Base-by-base conservation (phyloP, 2,329 filamentous ascomycete species). In the Endoconidiophora polonica region DNA sequence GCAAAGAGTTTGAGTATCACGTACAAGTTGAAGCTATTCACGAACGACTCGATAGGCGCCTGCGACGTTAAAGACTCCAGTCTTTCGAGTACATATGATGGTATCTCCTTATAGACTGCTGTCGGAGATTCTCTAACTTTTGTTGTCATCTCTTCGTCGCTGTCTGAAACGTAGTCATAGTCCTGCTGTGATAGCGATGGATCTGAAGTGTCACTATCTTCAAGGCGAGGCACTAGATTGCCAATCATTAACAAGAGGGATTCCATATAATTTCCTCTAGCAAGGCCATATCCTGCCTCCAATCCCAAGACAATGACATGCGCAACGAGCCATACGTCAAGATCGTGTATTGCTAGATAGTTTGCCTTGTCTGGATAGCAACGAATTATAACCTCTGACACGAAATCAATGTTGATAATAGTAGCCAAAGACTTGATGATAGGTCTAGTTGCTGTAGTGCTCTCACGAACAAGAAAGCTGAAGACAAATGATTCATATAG, bases 251-350 rank as follows among this genome's bases (percentile, higher is more conserved):
- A 14, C 9, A 49, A 24, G 12, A 49, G 23, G 6, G 40, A 29
- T 6, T 44, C 40, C 40, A 49, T 38, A 18, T 37, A 49, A 9
- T 41, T 23, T 2, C 47, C 47, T 10, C 41, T 20, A 7, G 40
- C 36, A 16, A 41, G 26, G 18, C 20, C 40, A 44, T 44, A 26
- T 4, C 39, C 47, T 5, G 40, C 20, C 14, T 61, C 62, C 49
- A 66, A 66, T 47, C 72, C 70, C 10, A 82, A 61, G 47, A 74
- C 71, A 53, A 84, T 72, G 55, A 81, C 81, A 57, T 83, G 77
- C 12, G 82, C 73, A 24, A 86, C 64, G 24, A 84, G 68, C 70
- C 79, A 81, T 38, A 86, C 62, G 37, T 77, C 70, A 7, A 65
- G 62, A 39, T 69, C 63, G 37, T 64, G 9, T 10, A 12, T 12